These are phyloP conservation scores for Metschnikowia orientalis DNA, from an alignment of 805 yeast species.

Conservation along the genomic window DNA sequence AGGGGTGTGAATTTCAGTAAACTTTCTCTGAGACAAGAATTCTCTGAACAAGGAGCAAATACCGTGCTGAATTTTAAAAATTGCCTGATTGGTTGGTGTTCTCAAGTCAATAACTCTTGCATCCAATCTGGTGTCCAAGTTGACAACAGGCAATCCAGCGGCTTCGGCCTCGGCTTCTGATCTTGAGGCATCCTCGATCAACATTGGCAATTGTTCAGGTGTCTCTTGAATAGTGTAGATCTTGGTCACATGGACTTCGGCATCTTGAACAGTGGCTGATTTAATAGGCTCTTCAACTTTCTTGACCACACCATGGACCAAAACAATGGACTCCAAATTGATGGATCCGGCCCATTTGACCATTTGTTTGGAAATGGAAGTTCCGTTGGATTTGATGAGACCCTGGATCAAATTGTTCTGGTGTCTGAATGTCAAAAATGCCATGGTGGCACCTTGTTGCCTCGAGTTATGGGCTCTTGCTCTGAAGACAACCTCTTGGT, in stretches of 20 bases:
- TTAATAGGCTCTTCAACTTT: conserved; percentile 85
- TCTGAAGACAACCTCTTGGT: conserved; percentile 76
- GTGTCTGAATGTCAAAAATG: conserved; percentile 88
- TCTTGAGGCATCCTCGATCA: conserved; percentile 95
- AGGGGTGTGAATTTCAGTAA: conserved; percentile 94
- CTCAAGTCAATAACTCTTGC: conserved; percentile 94
- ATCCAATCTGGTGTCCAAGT: conserved; percentile 93
- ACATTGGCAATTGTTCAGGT: conserved; percentile 87
- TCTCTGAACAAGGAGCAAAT: conserved; percentile 87
- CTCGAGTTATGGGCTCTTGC: conserved; percentile 93
- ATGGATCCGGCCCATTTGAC: conserved; percentile 91
- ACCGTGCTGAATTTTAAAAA: conserved; percentile 89
- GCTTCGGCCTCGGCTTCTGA: conserved; percentile 93
- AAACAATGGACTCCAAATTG: conserved; percentile 84
- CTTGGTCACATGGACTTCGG: conserved; percentile 74
- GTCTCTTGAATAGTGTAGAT: conserved; percentile 79
- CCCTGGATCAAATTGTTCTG: conserved; percentile 87
- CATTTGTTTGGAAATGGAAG: conserved; percentile 80
- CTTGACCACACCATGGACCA: conserved; percentile 79
- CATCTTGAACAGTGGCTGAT: conserved; percentile 87
- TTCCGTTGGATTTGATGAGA: conserved; percentile 50
- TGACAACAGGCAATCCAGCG: conserved; percentile 86
- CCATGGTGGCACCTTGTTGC: conserved; percentile 93
- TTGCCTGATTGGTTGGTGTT: conserved; percentile 96
- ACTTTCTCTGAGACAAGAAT: conserved; percentile 61